Evolutionary conservation across 73 alveolate genomes (phyloP).

Genomic region (Blepharisma stoltei): DNA sequence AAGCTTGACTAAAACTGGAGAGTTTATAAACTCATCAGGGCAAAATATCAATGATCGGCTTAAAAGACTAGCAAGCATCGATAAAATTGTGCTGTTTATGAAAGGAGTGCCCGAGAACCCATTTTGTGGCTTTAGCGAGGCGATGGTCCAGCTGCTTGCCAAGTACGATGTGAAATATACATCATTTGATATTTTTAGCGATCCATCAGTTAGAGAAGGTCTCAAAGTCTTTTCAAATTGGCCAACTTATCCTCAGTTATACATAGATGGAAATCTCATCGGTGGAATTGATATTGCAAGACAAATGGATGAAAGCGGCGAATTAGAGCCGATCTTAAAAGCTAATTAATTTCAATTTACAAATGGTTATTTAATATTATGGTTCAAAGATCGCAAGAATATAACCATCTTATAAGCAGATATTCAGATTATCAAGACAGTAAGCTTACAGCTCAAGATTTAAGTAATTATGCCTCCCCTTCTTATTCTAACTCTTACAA

Average conservation of each 20-base stretch:
- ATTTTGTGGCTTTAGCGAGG: constrained; percentile 77
- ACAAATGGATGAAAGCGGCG: constrained; percentile 66
- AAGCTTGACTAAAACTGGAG: constrained; percentile 76
- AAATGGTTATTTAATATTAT: too few relatives aligned
- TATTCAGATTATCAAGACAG: too few relatives aligned
- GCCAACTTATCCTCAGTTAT: constrained; percentile 88
- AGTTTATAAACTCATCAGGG: constrained; percentile 17
- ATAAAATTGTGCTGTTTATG: constrained; percentile 81
- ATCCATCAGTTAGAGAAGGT: constrained; percentile 53
- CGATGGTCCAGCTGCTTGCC: constrained; percentile 53
- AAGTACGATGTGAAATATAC: constrained; percentile 18
- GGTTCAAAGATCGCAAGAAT: too few relatives aligned
- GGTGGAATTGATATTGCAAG: constrained; percentile 85
- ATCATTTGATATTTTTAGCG: constrained; percentile 48
- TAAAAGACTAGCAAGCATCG: constrained; percentile 4
- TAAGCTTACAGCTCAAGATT: too few relatives aligned
- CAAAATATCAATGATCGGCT: too few relatives aligned
- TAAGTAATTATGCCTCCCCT: too few relatives aligned
- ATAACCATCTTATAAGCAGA: too few relatives aligned
- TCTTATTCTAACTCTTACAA: too few relatives aligned
- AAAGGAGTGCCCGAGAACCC: constrained; percentile 83
- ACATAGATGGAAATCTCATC: constrained; percentile 62
- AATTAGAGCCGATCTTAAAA: constrained; percentile 44
- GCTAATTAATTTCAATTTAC: too few relatives aligned
- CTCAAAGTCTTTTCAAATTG: constrained; percentile 73